Base-by-base conservation (phyloP, 805 yeast genomes). In the Monosporozyma aerobia region DNA sequence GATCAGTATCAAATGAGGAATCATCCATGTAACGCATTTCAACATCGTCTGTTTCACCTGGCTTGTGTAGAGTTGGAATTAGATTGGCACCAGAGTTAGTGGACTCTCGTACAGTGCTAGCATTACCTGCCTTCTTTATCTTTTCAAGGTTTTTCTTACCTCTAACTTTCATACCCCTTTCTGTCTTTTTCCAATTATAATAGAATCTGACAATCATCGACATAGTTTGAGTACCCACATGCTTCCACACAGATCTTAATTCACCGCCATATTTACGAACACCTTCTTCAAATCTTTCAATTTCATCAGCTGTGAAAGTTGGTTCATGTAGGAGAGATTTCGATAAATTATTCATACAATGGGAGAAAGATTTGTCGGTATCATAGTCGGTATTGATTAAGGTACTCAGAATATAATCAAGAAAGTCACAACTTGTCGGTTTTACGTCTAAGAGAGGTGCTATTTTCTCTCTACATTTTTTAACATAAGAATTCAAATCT, bases 171-270 rank as follows among this genome's bases (percentile, higher is more conserved):
- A 78, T 82, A 0, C 97, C 97, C 45, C 75, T 75, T 32, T 77
- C 72, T 0, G 96, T 85, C 65, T 90, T 90, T 68, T 90, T 90
- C 98, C 98, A 92, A 51, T 88, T 71, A 61, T 92, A 92, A 62
- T 89, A 92, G 64, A 77, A 90, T 53, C 97, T 70, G 1, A 92
- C 98, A 56, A 90, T 74, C 83, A 84, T 87, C 0, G 90, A 78
- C 52, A 81, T 72, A 0, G 89, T 73, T 59, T 87, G 95, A 0
- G 90, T 77, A 32, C 77, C 77, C n/a, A 92, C 94, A 53, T 77
- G 79, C 62, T 82, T 78, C 57, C 64, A 79, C 0, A 88, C 90
- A 0, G 85, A 88, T 63, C 80, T 82, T 30, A 94, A 69, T 59
- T 90, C 96, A 61, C 87, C 82, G 5, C 96, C 97, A 62, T 77